phyloP scores from a whole-genome alignment of 495 filamentous ascomycete species.

The Penicillium goetzii region DNA sequence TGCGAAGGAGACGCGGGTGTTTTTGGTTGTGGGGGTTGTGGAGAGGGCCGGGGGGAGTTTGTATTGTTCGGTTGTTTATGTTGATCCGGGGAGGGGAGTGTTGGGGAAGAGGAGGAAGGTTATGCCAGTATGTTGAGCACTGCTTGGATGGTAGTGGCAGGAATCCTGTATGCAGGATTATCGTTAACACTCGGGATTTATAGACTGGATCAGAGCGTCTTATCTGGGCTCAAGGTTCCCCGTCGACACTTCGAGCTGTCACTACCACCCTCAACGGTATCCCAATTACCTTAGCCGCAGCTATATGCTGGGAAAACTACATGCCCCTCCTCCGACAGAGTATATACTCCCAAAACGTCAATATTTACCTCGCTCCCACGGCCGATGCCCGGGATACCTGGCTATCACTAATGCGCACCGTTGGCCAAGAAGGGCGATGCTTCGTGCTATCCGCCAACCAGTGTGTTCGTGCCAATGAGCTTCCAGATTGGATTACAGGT shows the following conservation, averaged over 20 bases:
- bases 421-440: constrained; percentile 78
- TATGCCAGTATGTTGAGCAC: constrained; percentile 66
- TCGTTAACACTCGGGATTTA: background rate
- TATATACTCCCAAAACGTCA: constrained; percentile 89
- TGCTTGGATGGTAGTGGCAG: too few species aligned
- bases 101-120: constrained; percentile 92
- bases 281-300: constrained; percentile 75
- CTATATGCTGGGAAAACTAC: constrained; percentile 97
- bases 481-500: constrained; percentile 59
- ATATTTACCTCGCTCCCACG: constrained; percentile 89
- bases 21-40: constrained; percentile 77
- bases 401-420: constrained; percentile 78
- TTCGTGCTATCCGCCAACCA: constrained; percentile 91
- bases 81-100: constrained; percentile 71
- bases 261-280: constrained; percentile 79
- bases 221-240: constrained; percentile 87
- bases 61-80: constrained; percentile 83
- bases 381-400: constrained; percentile 86
- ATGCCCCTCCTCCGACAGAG: constrained; percentile 85
- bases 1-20: constrained; percentile 74
- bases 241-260: constrained; percentile 78
- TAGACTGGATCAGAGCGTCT: constrained; percentile 71
- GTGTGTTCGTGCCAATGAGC: constrained; percentile 63
- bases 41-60: constrained; percentile 80
- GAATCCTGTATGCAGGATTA: background rate